Evolutionary conservation across 257 asterid species (phyloP).

Genomic region (Jasminum sambac): DNA sequence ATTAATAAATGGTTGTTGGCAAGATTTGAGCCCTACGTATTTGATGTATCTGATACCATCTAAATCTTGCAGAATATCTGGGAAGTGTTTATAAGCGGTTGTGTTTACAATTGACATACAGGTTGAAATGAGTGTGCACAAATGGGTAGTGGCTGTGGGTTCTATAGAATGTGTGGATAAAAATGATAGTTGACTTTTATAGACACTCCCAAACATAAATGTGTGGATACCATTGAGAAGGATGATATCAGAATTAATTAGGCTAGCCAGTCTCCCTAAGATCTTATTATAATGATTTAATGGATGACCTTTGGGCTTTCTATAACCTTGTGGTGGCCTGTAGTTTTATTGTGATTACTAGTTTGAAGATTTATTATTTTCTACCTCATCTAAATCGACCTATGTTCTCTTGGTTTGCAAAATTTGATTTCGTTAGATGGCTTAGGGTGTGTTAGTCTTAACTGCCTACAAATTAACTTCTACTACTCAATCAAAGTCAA

Average conservation of each 20-base stretch:
- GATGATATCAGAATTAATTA: background rate
- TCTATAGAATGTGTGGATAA: too few species aligned
- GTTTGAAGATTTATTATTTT: too few species aligned
- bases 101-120: too few species aligned
- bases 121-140: too few species aligned
- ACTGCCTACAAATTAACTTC: too few species aligned
- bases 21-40: background rate
- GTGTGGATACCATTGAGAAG: background rate
- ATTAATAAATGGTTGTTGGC: background rate
- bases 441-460: too few species aligned
- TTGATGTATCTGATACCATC: background rate
- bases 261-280: background rate
- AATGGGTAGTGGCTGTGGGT: too few species aligned
- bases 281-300: background rate
- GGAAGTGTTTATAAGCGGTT: too few species aligned
- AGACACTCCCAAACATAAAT: too few species aligned
- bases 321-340: background rate
- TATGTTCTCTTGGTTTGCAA: background rate
- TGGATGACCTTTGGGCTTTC: background rate
- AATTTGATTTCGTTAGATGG: too few species aligned
- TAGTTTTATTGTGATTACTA: background rate
- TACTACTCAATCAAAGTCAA: too few species aligned
- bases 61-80: background rate
- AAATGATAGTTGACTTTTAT: too few species aligned
- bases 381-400: background rate